Percentiles rank a stretch among this genome's conserved stretches.
phyloP scores from a whole-genome alignment of 2,329 filamentous ascomycete species.

The Incumbomyces delicatus region DNA sequence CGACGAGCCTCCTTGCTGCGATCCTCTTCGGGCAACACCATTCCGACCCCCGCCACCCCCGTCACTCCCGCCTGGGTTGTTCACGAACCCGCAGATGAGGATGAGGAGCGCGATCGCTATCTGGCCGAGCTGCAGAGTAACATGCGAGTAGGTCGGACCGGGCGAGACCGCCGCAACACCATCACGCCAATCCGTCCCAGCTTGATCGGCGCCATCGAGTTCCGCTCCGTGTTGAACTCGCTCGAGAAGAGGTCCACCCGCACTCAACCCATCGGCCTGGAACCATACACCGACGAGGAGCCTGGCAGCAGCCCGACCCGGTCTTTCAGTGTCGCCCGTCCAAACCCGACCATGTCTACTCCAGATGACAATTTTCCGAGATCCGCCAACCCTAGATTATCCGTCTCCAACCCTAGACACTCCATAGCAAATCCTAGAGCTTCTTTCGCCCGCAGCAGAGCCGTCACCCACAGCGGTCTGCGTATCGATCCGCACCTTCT shows the following conservation, averaged over 20 bases:
- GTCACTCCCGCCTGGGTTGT: conserved; percentile 33
- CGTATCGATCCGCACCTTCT: conserved; percentile 34
- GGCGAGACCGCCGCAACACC: conserved; percentile 57
- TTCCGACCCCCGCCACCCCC: conserved; percentile 50
- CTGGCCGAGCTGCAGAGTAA: conserved; percentile 79
- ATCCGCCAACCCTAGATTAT: background rate
- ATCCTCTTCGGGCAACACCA: conserved; percentile 51
- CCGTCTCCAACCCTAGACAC: no score
- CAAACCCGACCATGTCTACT: background rate
- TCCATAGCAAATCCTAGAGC: no score
- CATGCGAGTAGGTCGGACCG: conserved; percentile 75
- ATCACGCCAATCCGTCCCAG: conserved; percentile 84
- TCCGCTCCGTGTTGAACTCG: conserved; percentile 80
- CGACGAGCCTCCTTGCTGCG: conserved; percentile 36
- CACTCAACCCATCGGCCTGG: conserved; percentile 56
- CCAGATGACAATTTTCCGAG: background rate
- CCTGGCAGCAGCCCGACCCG: background rate
- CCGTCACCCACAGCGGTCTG: conserved; percentile 49
- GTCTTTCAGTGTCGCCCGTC: background rate
- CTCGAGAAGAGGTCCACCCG: conserved; percentile 71
- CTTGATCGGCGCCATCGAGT: conserved; percentile 85
- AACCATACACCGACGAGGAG: conserved; percentile 59
- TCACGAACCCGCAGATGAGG: conserved; percentile 47
- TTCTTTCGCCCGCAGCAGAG: conserved; percentile 33
- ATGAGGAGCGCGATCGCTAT: conserved; percentile 48